Conservation (phyloP, 2,329 filamentous ascomycete species). For the Massarina eburnea region DNA sequence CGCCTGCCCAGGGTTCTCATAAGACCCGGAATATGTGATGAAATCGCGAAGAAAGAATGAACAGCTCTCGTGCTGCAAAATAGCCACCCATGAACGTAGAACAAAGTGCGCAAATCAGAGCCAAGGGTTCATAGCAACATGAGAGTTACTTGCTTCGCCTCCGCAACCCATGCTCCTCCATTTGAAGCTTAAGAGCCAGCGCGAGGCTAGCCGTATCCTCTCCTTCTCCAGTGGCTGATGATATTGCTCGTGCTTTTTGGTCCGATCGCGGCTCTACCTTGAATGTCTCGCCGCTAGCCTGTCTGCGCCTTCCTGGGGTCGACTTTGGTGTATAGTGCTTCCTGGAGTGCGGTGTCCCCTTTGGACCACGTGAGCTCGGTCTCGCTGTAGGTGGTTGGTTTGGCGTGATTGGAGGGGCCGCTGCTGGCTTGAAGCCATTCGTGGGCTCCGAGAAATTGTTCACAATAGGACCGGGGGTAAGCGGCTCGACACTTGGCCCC, state of each 20-base stretch:
- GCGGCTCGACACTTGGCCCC: conserved; percentile 28
- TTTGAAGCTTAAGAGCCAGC: conserved; percentile 33
- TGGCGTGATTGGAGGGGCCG: conserved; percentile 9
- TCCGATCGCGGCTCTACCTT: conserved; percentile 25
- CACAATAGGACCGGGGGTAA: conserved; percentile 25
- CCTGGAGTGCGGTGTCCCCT: conserved; percentile 21
- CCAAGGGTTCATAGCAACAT: conserved; percentile 8
- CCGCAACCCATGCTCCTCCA: conserved; percentile 33
- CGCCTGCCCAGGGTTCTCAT: too few species aligned
- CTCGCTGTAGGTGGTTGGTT: conserved; percentile 9
- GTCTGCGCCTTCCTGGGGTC: conserved; percentile 22
- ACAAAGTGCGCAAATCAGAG: not conserved
- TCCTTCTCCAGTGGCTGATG: conserved; percentile 9
- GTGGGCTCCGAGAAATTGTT: conserved; percentile 1
- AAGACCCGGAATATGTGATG: too few species aligned
- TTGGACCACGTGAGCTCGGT: conserved; percentile 14
- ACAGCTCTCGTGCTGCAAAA: not conserved
- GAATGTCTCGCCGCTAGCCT: conserved; percentile 28
- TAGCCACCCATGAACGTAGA: not conserved
- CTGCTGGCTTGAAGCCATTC: conserved; percentile 7
- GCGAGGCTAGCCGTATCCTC: conserved; percentile 29
- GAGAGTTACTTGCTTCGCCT: conserved; percentile 27
- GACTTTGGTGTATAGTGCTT: conserved; percentile 35
- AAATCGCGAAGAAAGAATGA: not conserved
- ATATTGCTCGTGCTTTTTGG: conserved; percentile 6